phyloP scores from a whole-genome alignment of 306 rosid species.

The Cucumis hystrix region DNA sequence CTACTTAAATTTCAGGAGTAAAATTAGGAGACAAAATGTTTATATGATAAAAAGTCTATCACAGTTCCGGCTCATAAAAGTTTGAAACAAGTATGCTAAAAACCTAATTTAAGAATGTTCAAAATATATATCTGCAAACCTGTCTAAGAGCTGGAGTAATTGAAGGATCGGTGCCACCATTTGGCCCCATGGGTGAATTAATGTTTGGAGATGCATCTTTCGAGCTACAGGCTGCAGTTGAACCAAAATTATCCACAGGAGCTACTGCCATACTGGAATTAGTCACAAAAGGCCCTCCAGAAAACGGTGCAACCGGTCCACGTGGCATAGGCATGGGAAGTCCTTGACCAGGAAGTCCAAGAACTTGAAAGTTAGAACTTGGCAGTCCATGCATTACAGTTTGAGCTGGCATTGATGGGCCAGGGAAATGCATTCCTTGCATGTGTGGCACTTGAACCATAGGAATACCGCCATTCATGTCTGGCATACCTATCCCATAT shows the following conservation, averaged over 20 bases:
- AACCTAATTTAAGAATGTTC: not conserved
- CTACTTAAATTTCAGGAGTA: too few relatives aligned
- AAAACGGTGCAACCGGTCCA: conserved; percentile 24
- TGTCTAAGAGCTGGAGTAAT: conserved; percentile 31
- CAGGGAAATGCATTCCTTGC: conserved; percentile 67
- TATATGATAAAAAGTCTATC: not conserved
- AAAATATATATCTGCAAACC: conserved; percentile 21
- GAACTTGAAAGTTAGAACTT: conserved; percentile 49
- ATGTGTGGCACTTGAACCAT: conserved; percentile 61
- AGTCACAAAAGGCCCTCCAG: conserved; percentile 40
- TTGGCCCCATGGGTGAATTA: conserved; percentile 27
- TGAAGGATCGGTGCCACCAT: conserved; percentile 25
- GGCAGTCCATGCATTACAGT: conserved; percentile 43
- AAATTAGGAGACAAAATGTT: not conserved
- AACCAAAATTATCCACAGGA: conserved; percentile 28
- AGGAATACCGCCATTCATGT: conserved; percentile 56
- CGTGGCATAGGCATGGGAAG: conserved; percentile 39
- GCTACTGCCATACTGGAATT: conserved; percentile 36
- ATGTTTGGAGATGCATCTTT: conserved; percentile 35
- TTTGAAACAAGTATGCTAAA: not conserved
- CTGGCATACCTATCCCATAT: conserved; percentile 64
- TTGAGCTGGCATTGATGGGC: conserved; percentile 40
- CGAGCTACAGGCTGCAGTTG: conserved; percentile 31
- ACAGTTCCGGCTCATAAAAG: not conserved
- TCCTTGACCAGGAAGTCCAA: conserved; percentile 67